Conservation (phyloP, 2,329 filamentous ascomycete species). For the Trichothecium roseum region DNA sequence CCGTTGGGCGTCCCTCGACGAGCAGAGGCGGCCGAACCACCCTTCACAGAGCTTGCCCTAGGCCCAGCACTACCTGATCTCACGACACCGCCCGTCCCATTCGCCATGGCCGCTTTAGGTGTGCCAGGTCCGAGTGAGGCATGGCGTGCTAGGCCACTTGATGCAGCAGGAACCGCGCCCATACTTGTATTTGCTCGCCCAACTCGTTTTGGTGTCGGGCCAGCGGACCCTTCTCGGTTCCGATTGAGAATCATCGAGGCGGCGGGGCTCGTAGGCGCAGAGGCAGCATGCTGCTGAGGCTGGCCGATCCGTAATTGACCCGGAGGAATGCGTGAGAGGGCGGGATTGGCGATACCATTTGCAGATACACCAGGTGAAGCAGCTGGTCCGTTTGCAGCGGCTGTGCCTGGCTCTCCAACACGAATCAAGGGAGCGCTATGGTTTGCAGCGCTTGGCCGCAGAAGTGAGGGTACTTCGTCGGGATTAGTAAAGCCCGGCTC, state of each 20-base stretch:
- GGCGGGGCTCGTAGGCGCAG: constrained; percentile 50
- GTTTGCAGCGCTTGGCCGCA: constrained; percentile 48
- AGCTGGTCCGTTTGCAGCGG: constrained; percentile 14
- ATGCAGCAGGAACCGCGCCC: constrained; percentile 36
- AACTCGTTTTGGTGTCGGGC: constrained; percentile 45
- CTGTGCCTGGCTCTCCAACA: constrained; percentile 4
- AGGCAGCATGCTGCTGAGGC: constrained; percentile 31
- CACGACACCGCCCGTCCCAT: constrained; percentile 22
- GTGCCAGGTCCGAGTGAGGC: constrained; percentile 54
- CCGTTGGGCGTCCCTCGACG: constrained; percentile 39
- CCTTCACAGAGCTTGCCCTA: constrained; percentile 37
- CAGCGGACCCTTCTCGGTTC: constrained; percentile 46
- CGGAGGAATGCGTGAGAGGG: constrained; percentile 33
- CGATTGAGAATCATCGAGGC: constrained; percentile 49
- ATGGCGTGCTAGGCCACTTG: constrained; percentile 51
- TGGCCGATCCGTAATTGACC: constrained; percentile 7
- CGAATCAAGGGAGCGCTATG: constrained; percentile 25
- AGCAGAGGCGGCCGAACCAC: constrained; percentile 22
- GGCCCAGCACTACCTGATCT: constrained; percentile 52
- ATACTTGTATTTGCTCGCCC: constrained; percentile 37
- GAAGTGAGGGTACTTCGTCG: constrained; percentile 51
- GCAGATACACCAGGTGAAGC: constrained; percentile 15
- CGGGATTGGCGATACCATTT: constrained; percentile 17
- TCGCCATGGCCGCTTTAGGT: constrained; percentile 33
- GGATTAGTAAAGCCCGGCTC: constrained; percentile 53